phyloP scores from a whole-genome alignment of 768 basidiomycete genomes.

The Tricholoma furcatifolium region DNA sequence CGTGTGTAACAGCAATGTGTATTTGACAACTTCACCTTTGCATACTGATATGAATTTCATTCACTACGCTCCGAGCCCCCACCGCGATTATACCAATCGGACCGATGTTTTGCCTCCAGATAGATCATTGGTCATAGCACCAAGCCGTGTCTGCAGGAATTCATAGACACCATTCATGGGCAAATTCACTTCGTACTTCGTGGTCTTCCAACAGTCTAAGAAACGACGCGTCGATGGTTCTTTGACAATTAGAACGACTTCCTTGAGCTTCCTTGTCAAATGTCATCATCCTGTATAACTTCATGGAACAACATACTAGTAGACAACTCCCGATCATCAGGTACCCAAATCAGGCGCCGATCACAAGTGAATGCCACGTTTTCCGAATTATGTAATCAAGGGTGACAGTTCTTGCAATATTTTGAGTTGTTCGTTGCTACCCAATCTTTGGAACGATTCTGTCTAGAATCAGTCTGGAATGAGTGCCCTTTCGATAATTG shows the following conservation, averaged over 20 bases:
- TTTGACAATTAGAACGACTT: too few species aligned
- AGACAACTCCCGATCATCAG: neutral
- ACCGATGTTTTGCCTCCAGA: neutral
- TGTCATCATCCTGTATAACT: neutral
- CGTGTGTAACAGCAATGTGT: neutral
- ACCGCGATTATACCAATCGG: neutral
- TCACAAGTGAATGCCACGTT: slow-evolving; percentile 1
- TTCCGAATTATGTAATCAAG: neutral
- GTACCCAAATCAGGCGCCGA: neutral
- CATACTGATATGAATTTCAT: neutral
- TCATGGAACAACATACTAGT: slow-evolving; percentile 2
- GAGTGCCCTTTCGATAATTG: slow-evolving; percentile 13
- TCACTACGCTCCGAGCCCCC: neutral
- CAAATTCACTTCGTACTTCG: too few species aligned
- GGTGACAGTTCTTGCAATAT: neutral
- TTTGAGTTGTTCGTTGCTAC: slow-evolving; percentile 19
- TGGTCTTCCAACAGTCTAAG: too few species aligned
- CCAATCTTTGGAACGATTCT: slow-evolving; percentile 14
- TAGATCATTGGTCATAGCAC: neutral
- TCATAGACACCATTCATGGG: too few species aligned
- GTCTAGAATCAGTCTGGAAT: slow-evolving; percentile 5
- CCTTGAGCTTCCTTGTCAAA: too few species aligned
- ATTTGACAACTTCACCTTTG: neutral
- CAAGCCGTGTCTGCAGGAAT: too few species aligned
- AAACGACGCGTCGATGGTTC: too few species aligned